phyloP scores from a whole-genome alignment of 2,329 filamentous ascomycete genomes.

The Mycosphaerella arachidis region DNA sequence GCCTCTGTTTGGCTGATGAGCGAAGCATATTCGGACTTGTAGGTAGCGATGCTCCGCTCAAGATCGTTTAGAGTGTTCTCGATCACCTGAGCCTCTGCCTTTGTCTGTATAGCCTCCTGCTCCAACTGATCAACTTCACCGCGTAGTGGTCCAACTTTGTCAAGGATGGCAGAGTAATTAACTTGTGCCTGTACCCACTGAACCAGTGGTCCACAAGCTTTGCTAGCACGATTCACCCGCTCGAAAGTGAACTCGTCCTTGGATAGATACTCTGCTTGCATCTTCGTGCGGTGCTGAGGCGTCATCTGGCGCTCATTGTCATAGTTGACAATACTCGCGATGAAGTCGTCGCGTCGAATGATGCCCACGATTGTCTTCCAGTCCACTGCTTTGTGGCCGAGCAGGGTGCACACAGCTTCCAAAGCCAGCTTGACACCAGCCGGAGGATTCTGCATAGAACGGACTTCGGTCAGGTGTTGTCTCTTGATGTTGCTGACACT shows the following conservation, averaged over 20 bases:
- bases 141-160: constrained; percentile 85
- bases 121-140: constrained; percentile 85
- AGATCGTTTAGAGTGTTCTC: constrained; percentile 79
- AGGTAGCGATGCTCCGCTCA: constrained; percentile 85
- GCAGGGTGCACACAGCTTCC: constrained; percentile 91
- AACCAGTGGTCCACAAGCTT: constrained; percentile 92
- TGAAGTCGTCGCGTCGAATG: constrained; percentile 90
- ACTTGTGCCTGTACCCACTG: constrained; percentile 98
- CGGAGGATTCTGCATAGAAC: constrained; percentile 92
- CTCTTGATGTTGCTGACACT: constrained; percentile 98
- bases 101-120: constrained; percentile 83
- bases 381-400: constrained; percentile 82
- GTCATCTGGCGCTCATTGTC: constrained; percentile 97
- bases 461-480: constrained; percentile 93
- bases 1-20: constrained; percentile 95
- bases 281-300: constrained; percentile 70
- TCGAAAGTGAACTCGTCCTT: constrained; percentile 96
- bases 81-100: constrained; percentile 87
- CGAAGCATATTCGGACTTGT: constrained; percentile 93
- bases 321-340: constrained; percentile 94
- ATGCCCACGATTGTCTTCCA: constrained; percentile 91
- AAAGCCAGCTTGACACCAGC: constrained; percentile 85
- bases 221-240: constrained; percentile 90
- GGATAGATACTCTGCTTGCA: constrained; percentile 86
- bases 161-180: constrained; percentile 94